phyloP scores from a whole-genome alignment of 768 basidiomycete genomes.

The Trametes gibbosa region DNA sequence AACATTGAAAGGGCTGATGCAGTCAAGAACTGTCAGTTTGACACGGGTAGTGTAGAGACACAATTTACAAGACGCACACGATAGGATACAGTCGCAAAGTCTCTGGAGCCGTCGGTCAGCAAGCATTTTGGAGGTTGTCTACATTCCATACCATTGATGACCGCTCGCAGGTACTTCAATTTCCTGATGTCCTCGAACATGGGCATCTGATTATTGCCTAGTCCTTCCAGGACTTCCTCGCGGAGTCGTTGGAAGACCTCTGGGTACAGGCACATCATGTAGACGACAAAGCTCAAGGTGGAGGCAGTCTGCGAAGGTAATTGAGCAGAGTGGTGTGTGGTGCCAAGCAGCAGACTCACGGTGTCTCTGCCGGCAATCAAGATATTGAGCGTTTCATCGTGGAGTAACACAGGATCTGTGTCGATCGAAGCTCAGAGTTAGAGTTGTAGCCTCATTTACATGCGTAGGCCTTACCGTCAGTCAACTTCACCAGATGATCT shows the following conservation, averaged over 20 bases:
- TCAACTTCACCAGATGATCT: constrained; percentile 39
- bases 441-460: too few species aligned
- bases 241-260: constrained; percentile 30
- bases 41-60: neutral
- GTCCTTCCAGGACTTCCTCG: constrained; percentile 32
- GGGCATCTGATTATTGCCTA: constrained; percentile 29
- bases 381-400: constrained; percentile 35
- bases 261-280: constrained; percentile 33
- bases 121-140: neutral
- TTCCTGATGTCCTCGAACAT: constrained; percentile 33
- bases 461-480: constrained; percentile 32
- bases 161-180: constrained; percentile 35
- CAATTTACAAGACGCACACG: constrained; percentile 23
- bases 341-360: constrained; percentile 10
- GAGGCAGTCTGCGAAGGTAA: constrained; percentile 26
- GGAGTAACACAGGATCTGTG: constrained; percentile 30
- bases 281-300: constrained; percentile 33
- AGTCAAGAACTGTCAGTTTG: neutral
- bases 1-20: constrained; percentile 28
- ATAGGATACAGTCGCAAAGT: constrained; percentile 28
- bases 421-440: too few species aligned
- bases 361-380: constrained; percentile 36
- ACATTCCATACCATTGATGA: constrained; percentile 32
- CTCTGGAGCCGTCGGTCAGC: neutral
- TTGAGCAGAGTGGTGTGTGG: too few species aligned